phyloP scores from a whole-genome alignment of 352 stramenopile species.

The Phytophthora fragariaefolia region DNA sequence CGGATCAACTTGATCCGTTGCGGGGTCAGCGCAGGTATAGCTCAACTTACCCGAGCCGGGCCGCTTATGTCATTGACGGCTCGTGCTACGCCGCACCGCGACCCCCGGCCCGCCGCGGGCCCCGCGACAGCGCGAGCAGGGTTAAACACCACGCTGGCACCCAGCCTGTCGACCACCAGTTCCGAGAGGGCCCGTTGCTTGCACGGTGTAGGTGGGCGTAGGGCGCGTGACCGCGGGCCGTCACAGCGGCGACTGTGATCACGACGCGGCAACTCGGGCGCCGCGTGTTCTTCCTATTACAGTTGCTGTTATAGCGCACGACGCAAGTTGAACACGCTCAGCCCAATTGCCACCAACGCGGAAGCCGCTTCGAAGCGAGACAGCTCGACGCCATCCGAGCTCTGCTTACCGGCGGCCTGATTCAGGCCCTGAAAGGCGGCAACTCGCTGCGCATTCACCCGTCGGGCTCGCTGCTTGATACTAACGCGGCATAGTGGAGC shows the following conservation, averaged over 20 bases:
- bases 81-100: not conserved
- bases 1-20: not conserved
- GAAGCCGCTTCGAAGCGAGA: not conserved
- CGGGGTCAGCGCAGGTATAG: too few relatives aligned
- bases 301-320: too few relatives aligned
- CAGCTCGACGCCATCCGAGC: conserved; percentile 6
- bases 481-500: conserved; percentile 4
- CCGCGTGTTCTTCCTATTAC: conserved; percentile 19
- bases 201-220: conserved; percentile 7
- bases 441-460: conserved; percentile 13
- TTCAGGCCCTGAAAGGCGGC: too few relatives aligned
- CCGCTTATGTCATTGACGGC: too few relatives aligned
- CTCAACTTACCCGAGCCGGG: not conserved
- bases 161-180: not conserved
- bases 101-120: too few relatives aligned
- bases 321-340: conserved; percentile 12
- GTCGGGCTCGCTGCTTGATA: conserved; percentile 5
- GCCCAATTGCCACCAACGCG: not conserved
- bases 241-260: conserved; percentile 8
- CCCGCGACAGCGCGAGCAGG: too few relatives aligned
- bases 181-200: not conserved
- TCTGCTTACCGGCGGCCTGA: conserved; percentile 20
- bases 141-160: not conserved
- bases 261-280: conserved; percentile 1
- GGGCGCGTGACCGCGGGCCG: conserved; percentile 14